Percentiles rank a stretch among this genome's conserved stretches.
Evolutionary conservation across 2,329 filamentous ascomycete species (phyloP).

Genomic region (Colletotrichum godetiae): DNA sequence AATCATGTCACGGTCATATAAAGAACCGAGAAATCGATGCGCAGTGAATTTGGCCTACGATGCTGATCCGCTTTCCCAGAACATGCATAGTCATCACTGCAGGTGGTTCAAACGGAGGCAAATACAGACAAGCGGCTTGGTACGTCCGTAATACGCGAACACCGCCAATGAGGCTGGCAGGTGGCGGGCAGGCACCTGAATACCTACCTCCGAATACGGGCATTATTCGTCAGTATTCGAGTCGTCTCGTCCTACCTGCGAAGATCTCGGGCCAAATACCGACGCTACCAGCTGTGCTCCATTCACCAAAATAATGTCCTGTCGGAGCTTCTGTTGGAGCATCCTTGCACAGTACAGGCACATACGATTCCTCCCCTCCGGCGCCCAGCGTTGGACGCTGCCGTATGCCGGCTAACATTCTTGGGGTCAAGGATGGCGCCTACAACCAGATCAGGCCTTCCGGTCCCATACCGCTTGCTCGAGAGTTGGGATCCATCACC

Average conservation of each 20-base stretch:
- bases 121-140: neutral
- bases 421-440: neutral
- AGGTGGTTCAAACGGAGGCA: neutral
- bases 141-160: neutral
- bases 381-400: constrained; percentile 21
- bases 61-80: neutral
- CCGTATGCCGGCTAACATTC: constrained; percentile 25
- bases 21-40: neutral
- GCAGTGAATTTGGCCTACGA: neutral
- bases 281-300: constrained; percentile 1
- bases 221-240: neutral
- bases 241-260: neutral
- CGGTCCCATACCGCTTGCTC: neutral
- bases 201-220: neutral
- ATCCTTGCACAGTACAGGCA: neutral
- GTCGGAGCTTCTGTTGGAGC: neutral
- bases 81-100: neutral
- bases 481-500: neutral
- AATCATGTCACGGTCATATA: neutral
- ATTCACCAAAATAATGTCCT: neutral
- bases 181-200: neutral
- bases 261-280: neutral
- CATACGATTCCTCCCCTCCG: neutral
- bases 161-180: neutral
- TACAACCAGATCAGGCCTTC: constrained; percentile 4